Conservation (phyloP, 2,329 filamentous ascomycete species). For the Cladosporium halotolerans region DNA sequence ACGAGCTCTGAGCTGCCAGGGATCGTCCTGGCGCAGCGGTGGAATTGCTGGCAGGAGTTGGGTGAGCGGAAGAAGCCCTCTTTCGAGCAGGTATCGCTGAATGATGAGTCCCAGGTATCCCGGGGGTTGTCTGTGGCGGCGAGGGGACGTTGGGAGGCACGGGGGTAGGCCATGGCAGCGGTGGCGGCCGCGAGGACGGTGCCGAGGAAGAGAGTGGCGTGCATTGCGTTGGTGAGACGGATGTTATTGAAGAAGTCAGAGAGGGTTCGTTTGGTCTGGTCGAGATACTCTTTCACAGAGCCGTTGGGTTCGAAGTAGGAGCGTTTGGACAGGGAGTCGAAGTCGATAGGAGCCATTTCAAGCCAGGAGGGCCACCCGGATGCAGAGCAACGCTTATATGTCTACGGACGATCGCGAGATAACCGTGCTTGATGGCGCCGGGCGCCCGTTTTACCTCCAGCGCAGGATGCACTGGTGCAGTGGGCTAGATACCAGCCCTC, state of each 20-base stretch:
- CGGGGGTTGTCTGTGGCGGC: slow-evolving; percentile 8
- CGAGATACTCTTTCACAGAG: neutral
- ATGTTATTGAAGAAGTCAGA: neutral
- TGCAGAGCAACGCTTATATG: slow-evolving; percentile 8
- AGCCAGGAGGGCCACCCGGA: neutral
- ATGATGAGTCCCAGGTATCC: slow-evolving; percentile 10
- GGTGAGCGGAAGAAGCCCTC: slow-evolving; percentile 10
- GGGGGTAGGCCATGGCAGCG: slow-evolving; percentile 6
- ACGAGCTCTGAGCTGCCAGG: slow-evolving; percentile 9
- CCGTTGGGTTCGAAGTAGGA: neutral
- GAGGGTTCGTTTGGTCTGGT: neutral
- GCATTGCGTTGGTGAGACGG: slow-evolving; percentile 9
- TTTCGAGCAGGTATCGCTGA: slow-evolving; percentile 4
- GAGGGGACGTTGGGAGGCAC: slow-evolving; percentile 6
- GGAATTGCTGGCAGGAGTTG: slow-evolving; percentile 4
- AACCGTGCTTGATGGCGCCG: neutral
- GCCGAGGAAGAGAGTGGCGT: slow-evolving; percentile 7
- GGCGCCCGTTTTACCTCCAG: slow-evolving; percentile 8
- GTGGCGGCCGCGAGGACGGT: slow-evolving; percentile 10
- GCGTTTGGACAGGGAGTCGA: neutral
- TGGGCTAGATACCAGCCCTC: slow-evolving; percentile 9
- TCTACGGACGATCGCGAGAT: neutral
- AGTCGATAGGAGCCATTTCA: slow-evolving; percentile 5
- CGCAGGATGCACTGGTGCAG: neutral
- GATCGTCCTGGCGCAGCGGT: slow-evolving; percentile 3